phyloP scores from a whole-genome alignment of 208 protist genomes.

The Acanthamoeba comandoni region DNA sequence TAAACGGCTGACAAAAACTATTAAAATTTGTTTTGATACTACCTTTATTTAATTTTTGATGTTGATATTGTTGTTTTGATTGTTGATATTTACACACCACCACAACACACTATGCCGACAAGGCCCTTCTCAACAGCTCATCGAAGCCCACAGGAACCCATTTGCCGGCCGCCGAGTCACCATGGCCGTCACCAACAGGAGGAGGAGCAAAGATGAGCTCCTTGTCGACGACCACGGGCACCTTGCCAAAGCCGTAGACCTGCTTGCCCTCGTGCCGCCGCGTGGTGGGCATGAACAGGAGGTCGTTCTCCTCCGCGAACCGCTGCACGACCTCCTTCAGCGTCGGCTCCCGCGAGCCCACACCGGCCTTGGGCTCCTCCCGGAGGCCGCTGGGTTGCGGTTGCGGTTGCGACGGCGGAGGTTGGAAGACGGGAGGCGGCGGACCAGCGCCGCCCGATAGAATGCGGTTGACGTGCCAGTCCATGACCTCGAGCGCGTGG shows the following conservation, averaged over 20 bases:
- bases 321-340: slow-evolving; percentile 65
- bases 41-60: too few species aligned
- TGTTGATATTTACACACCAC: too few species aligned
- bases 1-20: too few species aligned
- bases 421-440: not conserved
- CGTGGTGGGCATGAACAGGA: slow-evolving; percentile 59
- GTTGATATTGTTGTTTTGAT: too few species aligned
- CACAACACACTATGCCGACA: too few species aligned
- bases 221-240: slow-evolving; percentile 67
- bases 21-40: too few species aligned
- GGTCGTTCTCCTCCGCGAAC: slow-evolving; percentile 73
- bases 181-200: not conserved
- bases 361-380: not conserved
- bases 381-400: not conserved
- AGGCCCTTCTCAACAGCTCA: slow-evolving; percentile 30
- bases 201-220: slow-evolving; percentile 53
- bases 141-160: slow-evolving; percentile 59
- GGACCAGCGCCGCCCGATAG: slow-evolving; percentile 8
- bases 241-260: slow-evolving; percentile 65
- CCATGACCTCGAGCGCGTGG: slow-evolving; percentile 75
- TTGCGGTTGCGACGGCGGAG: not conserved
- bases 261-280: slow-evolving; percentile 75
- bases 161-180: not conserved
- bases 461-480: slow-evolving; percentile 49
- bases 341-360: slow-evolving; percentile 42